Evolutionary conservation across 108 stramenopile genomes (phyloP).

Genomic region (Discostella pseudostelligera): DNA sequence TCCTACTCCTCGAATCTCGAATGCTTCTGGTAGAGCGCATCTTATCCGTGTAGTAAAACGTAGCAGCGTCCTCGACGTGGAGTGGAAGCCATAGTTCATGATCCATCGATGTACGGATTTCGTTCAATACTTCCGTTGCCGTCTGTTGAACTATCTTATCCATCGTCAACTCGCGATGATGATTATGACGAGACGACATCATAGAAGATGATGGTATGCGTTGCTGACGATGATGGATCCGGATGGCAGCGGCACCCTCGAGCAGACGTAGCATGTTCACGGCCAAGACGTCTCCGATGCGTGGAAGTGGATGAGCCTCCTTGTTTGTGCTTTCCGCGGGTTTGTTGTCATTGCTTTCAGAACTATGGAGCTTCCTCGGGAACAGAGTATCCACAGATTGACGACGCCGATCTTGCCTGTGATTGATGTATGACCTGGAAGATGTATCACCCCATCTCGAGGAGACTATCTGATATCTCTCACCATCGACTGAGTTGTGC

Average conservation of each 20-base stretch:
- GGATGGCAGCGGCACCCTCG: conserved; percentile 37
- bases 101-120: conserved; percentile 29
- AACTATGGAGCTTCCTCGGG: background rate
- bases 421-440: conserved; percentile 8
- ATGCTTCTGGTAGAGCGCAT: background rate
- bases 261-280: conserved; percentile 49
- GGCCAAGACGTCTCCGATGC: conserved; percentile 37
- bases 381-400: conserved; percentile 13
- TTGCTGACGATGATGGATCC: conserved; percentile 29
- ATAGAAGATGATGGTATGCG: background rate
- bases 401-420: conserved; percentile 27
- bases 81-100: conserved; percentile 27
- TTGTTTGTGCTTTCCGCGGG: background rate
- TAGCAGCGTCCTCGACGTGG: conserved; percentile 32
- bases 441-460: conserved; percentile 18
- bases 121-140: conserved; percentile 36
- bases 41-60: conserved; percentile 24
- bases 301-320: conserved; percentile 15
- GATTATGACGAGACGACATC: background rate
- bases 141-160: conserved; percentile 8
- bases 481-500: background rate
- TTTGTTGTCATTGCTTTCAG: conserved; percentile 8
- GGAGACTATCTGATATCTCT: conserved; percentile 24
- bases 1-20: background rate
- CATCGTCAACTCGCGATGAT: background rate